Evolutionary conservation across 257 asterid species (phyloP).

Genomic region (Solanum appendiculatum): DNA sequence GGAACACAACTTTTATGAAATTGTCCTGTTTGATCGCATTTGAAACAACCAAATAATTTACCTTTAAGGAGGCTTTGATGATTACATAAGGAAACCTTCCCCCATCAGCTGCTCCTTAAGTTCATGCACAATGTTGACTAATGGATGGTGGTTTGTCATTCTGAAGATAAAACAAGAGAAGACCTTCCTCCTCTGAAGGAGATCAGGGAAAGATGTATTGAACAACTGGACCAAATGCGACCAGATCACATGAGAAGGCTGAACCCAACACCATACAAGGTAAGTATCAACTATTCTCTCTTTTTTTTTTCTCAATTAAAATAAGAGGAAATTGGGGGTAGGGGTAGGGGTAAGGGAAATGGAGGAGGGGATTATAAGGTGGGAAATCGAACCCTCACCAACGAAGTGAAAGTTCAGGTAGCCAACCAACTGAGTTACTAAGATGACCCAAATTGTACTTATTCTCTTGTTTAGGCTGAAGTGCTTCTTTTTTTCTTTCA

Average conservation of each 20-base stretch:
- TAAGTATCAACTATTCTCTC: constrained; percentile 2
- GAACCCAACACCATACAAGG: constrained; percentile 99
- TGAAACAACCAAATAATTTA: not conserved
- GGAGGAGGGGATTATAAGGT: not conserved
- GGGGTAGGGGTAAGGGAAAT: not conserved
- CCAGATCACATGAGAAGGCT: constrained; percentile 96
- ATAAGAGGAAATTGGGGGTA: not conserved
- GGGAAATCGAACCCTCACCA: not conserved
- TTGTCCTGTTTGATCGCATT: not conserved
- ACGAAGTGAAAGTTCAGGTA: not conserved
- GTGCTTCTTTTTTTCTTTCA: not conserved
- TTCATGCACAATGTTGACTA: not conserved
- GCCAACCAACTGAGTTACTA: not conserved
- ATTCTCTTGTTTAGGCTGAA: not conserved
- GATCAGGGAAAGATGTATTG: constrained; percentile 67
- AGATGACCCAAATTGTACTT: not conserved
- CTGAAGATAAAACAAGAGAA: constrained; percentile 59
- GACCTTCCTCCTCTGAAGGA: constrained; percentile 43
- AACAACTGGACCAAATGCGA: constrained; percentile 77
- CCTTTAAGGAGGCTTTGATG: not conserved
- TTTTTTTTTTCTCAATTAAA: not conserved
- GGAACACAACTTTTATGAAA: not conserved
- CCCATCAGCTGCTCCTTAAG: not conserved
- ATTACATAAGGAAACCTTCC: not conserved
- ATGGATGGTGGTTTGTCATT: not conserved